A percentile compares a stretch with the other conserved stretches of the same genome.
Conservation (phyloP, 345 rosid species). For the Citrus inodora region DNA sequence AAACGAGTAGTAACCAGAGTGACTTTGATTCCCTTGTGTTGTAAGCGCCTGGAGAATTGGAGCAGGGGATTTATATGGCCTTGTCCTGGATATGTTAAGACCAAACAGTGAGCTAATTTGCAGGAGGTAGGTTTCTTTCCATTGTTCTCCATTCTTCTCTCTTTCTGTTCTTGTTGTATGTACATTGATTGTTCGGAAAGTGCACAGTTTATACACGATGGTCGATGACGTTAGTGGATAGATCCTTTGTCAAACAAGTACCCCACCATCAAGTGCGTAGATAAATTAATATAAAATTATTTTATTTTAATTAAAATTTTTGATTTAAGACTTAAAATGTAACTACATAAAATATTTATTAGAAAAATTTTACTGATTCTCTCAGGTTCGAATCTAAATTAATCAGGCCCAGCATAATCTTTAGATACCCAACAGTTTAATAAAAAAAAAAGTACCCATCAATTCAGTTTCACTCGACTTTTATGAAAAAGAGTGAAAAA, state of each 20-base stretch:
- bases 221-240: too few relatives aligned
- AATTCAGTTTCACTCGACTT: too few relatives aligned
- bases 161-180: not conserved
- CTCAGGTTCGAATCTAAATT: too few relatives aligned
- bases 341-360: fast-evolving
- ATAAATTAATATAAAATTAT: fast-evolving
- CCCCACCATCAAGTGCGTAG: too few relatives aligned
- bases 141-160: not conserved
- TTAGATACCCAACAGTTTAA: too few relatives aligned
- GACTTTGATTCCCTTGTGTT: constrained; percentile 6
- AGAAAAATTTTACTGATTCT: fast-evolving
- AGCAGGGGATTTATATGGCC: constrained; percentile 19
- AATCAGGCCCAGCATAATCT: too few relatives aligned
- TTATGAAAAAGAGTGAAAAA: too few relatives aligned
- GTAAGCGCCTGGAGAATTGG: constrained; percentile 13
- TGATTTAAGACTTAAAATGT: fast-evolving
- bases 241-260: too few relatives aligned
- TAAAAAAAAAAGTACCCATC: too few relatives aligned
- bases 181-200: not conserved
- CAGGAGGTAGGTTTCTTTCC: not conserved
- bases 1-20: constrained; percentile 3
- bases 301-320: fast-evolving
- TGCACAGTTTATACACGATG: too few relatives aligned
- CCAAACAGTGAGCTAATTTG: constrained; percentile 6
- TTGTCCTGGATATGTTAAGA: constrained; percentile 18